Conservation (phyloP, 768 basidiomycete species). For the Phanerochaete carnosa region DNA sequence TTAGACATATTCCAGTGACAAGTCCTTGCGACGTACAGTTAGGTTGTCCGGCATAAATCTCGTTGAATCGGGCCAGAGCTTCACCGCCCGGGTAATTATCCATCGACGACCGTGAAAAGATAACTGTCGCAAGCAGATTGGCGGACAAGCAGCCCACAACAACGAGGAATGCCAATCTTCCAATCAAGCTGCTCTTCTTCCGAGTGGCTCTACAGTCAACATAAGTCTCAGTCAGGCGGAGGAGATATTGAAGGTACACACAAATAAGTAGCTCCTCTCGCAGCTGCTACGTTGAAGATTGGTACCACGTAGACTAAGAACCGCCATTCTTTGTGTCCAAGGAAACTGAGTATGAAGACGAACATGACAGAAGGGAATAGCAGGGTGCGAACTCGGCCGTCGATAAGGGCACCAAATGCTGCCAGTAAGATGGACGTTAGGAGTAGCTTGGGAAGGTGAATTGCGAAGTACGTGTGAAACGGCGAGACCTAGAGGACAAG, state of each 20-base stretch:
- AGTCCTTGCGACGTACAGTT: constrained; percentile 24
- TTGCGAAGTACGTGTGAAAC: constrained; percentile 57
- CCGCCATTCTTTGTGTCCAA: constrained; percentile 97
- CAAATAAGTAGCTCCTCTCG: constrained; percentile 61
- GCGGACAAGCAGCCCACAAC: constrained; percentile 44
- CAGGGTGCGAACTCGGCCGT: constrained; percentile 48
- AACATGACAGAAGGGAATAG: constrained; percentile 52
- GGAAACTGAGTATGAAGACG: constrained; percentile 60
- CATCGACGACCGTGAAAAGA: constrained; percentile 57
- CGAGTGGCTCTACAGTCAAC: not conserved
- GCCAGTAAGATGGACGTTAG: constrained; percentile 62
- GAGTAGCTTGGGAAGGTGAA: constrained; percentile 75
- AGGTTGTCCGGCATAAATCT: constrained; percentile 34
- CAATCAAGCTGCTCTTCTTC: constrained; percentile 46
- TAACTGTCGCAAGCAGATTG: constrained; percentile 51
- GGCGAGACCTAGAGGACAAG: constrained; percentile 60
- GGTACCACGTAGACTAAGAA: constrained; percentile 91
- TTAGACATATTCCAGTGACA: not conserved
- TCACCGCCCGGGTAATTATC: constrained; percentile 89
- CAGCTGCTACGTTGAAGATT: constrained; percentile 74
- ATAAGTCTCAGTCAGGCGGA: not conserved
- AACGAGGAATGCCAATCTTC: constrained; percentile 41
- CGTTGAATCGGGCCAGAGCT: constrained; percentile 64
- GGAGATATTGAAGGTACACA: constrained; percentile 35
- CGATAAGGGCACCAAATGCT: constrained; percentile 45